These are phyloP conservation scores for Cucurbita maxima DNA, from an alignment of 306 rosid genomes.

Conservation along the genomic window DNA sequence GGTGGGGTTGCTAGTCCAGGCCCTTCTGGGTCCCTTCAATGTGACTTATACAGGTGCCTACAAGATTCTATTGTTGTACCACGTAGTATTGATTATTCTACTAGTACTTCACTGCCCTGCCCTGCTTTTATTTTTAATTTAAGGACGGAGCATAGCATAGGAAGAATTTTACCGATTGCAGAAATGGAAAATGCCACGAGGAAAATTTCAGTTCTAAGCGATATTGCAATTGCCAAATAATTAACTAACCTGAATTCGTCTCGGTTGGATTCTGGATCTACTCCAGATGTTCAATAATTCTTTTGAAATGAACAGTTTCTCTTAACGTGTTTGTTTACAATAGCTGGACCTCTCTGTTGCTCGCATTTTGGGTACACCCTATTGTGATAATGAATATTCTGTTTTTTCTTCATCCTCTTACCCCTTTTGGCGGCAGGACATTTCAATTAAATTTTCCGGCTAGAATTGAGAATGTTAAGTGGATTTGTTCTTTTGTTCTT, in stretches of 20 bases:
- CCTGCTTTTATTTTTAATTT: neutral
- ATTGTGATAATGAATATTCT: neutral
- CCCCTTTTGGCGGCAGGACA: neutral
- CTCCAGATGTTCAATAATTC: neutral
- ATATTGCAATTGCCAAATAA: neutral
- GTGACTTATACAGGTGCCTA: conserved; percentile 66
- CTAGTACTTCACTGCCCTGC: neutral
- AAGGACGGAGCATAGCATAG: neutral
- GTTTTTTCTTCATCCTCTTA: neutral
- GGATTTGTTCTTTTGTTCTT: neutral
- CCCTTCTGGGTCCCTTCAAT: conserved; percentile 87
- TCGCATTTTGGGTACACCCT: neutral
- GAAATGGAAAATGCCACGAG: neutral
- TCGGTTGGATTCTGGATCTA: neutral
- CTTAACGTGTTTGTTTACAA: neutral
- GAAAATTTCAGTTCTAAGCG: neutral
- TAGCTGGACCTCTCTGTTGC: neutral
- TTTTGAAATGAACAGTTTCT: neutral
- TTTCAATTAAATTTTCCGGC: neutral
- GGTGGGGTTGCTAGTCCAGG: conserved; percentile 95
- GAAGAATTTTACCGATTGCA: neutral
- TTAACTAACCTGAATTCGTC: neutral
- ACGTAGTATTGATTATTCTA: neutral
- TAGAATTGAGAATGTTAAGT: neutral
- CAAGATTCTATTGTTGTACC: neutral